Evolutionary conservation across 306 rosid genomes (phyloP).

Genomic region (Hippophae tibetana): DNA sequence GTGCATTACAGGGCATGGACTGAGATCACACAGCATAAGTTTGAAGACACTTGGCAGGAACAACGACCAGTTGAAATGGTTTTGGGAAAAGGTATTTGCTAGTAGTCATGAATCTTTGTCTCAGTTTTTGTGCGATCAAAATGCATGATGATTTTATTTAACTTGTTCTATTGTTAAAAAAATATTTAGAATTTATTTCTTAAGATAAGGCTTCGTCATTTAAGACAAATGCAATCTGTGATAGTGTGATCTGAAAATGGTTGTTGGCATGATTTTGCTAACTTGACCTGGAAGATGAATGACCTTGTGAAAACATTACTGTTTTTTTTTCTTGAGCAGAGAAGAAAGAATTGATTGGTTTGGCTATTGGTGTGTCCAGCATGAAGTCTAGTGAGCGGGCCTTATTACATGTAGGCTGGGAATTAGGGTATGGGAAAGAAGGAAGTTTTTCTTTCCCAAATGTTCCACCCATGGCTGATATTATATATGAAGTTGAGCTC

Average conservation of each 20-base stretch:
- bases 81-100: constrained; percentile 68
- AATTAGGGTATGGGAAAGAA: constrained; percentile 80
- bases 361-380: constrained; percentile 74
- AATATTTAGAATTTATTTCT: too few relatives aligned
- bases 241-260: background rate
- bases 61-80: constrained; percentile 73
- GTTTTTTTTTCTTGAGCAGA: constrained; percentile 40
- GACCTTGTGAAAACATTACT: constrained; percentile 11
- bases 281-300: background rate
- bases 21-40: constrained; percentile 70
- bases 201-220: too few relatives aligned
- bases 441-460: constrained; percentile 90
- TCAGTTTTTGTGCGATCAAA: background rate
- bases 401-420: constrained; percentile 81
- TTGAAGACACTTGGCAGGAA: constrained; percentile 91
- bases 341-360: constrained; percentile 86
- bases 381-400: constrained; percentile 90
- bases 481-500: constrained; percentile 86
- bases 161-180: too few relatives aligned
- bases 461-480: constrained; percentile 91
- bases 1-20: constrained; percentile 96
- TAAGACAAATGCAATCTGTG: too few relatives aligned
- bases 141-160: too few relatives aligned
- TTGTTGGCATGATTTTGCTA: constrained; percentile 3
- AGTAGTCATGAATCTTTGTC: constrained; percentile 8